A percentile compares a stretch with the other conserved stretches of the same genome.
phyloP scores from a whole-genome alignment of 805 yeast species.

The Jamesozyma rosinii region DNA sequence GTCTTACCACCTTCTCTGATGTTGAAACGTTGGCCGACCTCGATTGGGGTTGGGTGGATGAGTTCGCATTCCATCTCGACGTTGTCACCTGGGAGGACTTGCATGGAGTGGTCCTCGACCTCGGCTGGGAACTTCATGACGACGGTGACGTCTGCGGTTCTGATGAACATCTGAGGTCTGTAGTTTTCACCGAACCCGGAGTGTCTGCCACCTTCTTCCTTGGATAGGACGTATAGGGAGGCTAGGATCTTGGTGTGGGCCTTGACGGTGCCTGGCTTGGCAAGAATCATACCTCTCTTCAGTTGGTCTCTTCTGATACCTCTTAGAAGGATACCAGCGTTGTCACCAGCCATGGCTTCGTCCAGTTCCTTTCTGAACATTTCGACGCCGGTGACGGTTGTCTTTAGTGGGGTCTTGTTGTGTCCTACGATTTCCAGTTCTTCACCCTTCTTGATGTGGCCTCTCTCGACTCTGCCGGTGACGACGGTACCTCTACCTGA shows the following conservation, averaged over 20 bases:
- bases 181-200: constrained; percentile 93
- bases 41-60: constrained; percentile 85
- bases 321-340: constrained; percentile 94
- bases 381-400: constrained; percentile 96
- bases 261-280: constrained; percentile 85
- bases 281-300: constrained; percentile 93
- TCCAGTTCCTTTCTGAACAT: constrained; percentile 99
- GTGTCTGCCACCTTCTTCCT: constrained; percentile 99
- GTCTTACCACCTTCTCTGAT: constrained; percentile 99
- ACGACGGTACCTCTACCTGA: constrained; percentile 99
- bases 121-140: constrained; percentile 79
- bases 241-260: constrained; percentile 92
- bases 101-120: constrained; percentile 74
- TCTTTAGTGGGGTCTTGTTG: constrained; percentile 77
- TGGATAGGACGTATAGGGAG: constrained; percentile 82
- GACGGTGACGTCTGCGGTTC: constrained; percentile 94
- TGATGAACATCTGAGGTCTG: constrained; percentile 94
- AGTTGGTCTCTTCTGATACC: constrained; percentile 97
- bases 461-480: constrained; percentile 98
- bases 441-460: constrained; percentile 94
- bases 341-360: constrained; percentile 97
- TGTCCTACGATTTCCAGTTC: constrained; percentile 95
- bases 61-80: constrained; percentile 89
- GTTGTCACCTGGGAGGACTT: constrained; percentile 97
- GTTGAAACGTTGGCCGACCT: constrained; percentile 97